Percentiles rank a stretch among this genome's conserved stretches.
Conservation (phyloP, 768 basidiomycete species). For the Tremella fuciformis region DNA sequence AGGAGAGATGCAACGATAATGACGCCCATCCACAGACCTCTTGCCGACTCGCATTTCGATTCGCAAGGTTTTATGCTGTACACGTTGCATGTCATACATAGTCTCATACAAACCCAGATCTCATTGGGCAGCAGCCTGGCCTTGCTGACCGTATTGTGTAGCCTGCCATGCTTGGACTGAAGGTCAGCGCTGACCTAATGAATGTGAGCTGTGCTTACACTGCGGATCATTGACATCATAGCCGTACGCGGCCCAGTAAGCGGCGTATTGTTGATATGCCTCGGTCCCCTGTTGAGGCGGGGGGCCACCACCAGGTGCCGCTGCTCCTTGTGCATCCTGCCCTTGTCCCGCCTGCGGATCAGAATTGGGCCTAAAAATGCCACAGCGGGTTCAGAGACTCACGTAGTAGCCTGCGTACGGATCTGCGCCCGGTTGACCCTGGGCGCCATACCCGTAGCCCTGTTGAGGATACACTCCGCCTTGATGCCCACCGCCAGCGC, state of each 20-base stretch:
- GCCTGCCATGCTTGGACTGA: slow-evolving; percentile 50
- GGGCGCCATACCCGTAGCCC: slow-evolving; percentile 30
- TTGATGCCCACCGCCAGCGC: slow-evolving; percentile 31
- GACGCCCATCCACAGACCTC: slow-evolving; percentile 4
- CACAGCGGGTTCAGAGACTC: no score
- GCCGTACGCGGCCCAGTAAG: slow-evolving; percentile 50
- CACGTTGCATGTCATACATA: no score
- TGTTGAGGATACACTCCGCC: slow-evolving; percentile 36
- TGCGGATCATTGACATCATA: slow-evolving; percentile 51
- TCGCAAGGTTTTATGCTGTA: no score
- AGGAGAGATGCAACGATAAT: no score
- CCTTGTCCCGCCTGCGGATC: slow-evolving; percentile 9
- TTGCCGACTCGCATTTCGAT: no score
- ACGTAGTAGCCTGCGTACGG: slow-evolving; percentile 44
- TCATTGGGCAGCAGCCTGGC: slow-evolving; percentile 14
- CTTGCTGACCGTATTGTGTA: slow-evolving; percentile 41
- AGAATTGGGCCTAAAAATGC: no score
- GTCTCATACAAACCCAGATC: no score
- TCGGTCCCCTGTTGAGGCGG: slow-evolving; percentile 35
- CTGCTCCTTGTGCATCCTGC: slow-evolving; percentile 20
- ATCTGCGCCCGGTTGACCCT: slow-evolving; percentile 26
- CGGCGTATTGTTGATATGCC: slow-evolving; percentile 46
- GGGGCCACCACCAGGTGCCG: slow-evolving; percentile 21
- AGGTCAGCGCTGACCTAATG: slow-evolving; percentile 5
- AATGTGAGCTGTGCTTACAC: slow-evolving; percentile 35